Evolutionary conservation across 75 land plant species (phyloP).

Genomic region (Azolla pinnata): DNA sequence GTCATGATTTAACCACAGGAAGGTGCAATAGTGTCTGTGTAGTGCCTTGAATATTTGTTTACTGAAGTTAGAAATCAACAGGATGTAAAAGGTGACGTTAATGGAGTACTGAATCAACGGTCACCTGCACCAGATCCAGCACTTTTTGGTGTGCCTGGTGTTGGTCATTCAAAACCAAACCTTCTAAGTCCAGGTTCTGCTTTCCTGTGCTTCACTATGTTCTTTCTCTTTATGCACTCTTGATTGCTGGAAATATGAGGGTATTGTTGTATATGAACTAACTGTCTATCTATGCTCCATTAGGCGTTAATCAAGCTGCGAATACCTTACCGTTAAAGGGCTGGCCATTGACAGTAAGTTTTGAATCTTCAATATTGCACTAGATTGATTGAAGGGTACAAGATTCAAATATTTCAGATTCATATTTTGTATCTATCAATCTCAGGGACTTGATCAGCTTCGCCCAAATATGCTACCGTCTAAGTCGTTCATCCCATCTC

Average conservation of each 20-base stretch:
- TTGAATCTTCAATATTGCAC: no score
- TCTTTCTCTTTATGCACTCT: no score
- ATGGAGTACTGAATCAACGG: slow-evolving; percentile 47
- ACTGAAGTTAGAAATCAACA: slow-evolving; percentile 14
- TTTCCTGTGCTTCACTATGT: no score
- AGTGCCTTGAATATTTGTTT: no score
- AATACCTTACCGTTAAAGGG: slow-evolving; percentile 82
- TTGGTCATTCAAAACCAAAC: slow-evolving; percentile 75
- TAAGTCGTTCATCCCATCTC: slow-evolving; percentile 64
- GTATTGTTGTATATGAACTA: no score
- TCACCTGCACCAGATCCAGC: slow-evolving; percentile 76
- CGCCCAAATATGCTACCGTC: slow-evolving; percentile 68
- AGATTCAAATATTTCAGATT: no score
- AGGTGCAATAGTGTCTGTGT: no score
- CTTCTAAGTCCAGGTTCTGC: slow-evolving; percentile 62
- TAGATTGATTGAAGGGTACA: no score
- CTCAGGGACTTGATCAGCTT: slow-evolving; percentile 91
- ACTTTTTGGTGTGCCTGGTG: slow-evolving; percentile 62
- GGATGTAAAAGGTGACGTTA: slow-evolving; percentile 66
- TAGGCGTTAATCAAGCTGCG: slow-evolving; percentile 81
- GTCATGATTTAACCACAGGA: no score
- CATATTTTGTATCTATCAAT: no score
- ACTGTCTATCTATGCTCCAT: no score
- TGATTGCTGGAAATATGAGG: no score
- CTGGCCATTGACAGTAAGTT: slow-evolving; percentile 90